Evolutionary conservation across 2,329 filamentous ascomycete species (phyloP).

Genomic region (Knufia petricola): DNA sequence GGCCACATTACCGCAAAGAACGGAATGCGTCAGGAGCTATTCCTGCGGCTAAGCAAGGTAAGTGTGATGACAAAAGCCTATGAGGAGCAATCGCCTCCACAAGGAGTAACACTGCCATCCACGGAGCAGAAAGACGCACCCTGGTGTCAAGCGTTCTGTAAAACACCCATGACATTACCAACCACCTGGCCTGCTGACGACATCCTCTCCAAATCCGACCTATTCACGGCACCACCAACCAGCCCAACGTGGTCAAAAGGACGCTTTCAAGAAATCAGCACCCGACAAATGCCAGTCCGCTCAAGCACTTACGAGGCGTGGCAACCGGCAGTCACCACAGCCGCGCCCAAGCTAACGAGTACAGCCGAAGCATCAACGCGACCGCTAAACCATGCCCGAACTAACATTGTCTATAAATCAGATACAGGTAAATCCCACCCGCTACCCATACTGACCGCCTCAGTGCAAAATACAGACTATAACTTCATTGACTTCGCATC

Average conservation of each 20-base stretch:
- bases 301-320: too few relatives aligned
- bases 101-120: neutral
- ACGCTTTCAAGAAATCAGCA: too few relatives aligned
- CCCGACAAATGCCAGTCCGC: too few relatives aligned
- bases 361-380: neutral
- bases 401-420: neutral
- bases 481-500: slow-evolving; percentile 1
- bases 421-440: neutral
- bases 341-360: neutral
- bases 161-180: neutral
- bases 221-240: neutral
- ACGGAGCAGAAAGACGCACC: neutral
- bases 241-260: neutral
- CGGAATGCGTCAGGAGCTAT: neutral
- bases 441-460: neutral
- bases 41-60: neutral
- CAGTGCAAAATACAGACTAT: slow-evolving; percentile 2
- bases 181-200: neutral
- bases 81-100: neutral
- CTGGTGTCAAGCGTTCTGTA: neutral
- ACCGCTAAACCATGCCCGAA: neutral
- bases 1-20: neutral
- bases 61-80: neutral
- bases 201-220: neutral
- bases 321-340: too few relatives aligned